Conservation (phyloP, 306 rosid species). For the Cyamopsis tetragonoloba region DNA sequence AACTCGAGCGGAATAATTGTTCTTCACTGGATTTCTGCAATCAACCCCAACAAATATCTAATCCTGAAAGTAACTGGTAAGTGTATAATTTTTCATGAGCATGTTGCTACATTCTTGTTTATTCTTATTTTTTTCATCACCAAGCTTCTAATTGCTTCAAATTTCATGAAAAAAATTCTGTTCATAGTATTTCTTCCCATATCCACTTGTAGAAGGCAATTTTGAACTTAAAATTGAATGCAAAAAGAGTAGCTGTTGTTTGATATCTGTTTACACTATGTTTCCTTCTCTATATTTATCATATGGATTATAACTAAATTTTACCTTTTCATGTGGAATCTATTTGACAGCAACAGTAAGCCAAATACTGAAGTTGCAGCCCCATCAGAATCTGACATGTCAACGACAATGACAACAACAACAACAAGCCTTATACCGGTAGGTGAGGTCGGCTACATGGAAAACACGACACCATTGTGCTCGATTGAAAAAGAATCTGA, state of each 20-base stretch:
- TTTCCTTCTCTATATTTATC: background rate
- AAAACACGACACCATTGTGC: too few relatives aligned
- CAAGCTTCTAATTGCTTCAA: background rate
- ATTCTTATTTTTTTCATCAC: constrained; percentile 3
- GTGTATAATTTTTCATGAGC: constrained; percentile 34
- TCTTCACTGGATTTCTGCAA: constrained; percentile 15
- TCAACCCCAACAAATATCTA: constrained; percentile 20
- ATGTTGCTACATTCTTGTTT: constrained; percentile 7
- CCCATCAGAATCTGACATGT: constrained; percentile 40
- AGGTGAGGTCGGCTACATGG: too few relatives aligned
- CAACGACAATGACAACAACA: too few relatives aligned
- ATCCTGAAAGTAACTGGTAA: constrained; percentile 45
- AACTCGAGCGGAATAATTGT: constrained; percentile 34
- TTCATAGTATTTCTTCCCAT: background rate
- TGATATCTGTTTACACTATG: background rate
- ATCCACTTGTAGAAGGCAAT: background rate
- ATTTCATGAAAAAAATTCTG: background rate
- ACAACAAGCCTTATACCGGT: too few relatives aligned
- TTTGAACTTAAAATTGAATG: constrained; percentile 2
- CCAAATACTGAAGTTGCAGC: constrained; percentile 42
- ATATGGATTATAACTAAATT: constrained; percentile 15
- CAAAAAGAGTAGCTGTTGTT: background rate
- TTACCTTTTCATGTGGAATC: background rate
- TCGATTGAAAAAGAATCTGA: too few relatives aligned
- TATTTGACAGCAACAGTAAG: constrained; percentile 48